These are phyloP conservation scores for Lipomyces yamanashiensis DNA, from an alignment of 805 yeast species.

Conservation along the genomic window DNA sequence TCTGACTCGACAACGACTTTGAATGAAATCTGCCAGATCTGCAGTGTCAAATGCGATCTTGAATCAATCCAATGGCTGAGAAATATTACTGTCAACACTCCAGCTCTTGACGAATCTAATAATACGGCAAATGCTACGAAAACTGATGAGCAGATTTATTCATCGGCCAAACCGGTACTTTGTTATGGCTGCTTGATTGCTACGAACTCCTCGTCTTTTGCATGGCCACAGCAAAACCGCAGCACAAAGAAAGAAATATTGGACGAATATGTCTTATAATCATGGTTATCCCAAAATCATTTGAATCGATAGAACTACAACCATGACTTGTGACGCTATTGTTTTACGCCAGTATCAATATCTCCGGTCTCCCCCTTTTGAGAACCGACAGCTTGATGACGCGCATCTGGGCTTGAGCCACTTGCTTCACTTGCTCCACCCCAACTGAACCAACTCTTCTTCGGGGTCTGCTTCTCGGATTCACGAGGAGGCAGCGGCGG, in stretches of 20 bases:
- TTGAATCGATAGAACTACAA: background rate
- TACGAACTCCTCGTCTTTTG: slow-evolving; percentile 42
- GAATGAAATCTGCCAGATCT: slow-evolving; percentile 56
- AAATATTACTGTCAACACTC: slow-evolving; percentile 65
- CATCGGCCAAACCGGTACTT: slow-evolving; percentile 1
- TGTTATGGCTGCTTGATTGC: slow-evolving; percentile 35
- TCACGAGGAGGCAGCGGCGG: background rate
- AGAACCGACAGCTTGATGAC: too few relatives aligned
- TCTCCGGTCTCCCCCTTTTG: background rate
- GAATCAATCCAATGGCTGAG: slow-evolving; percentile 64
- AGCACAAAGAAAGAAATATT: slow-evolving; percentile 48
- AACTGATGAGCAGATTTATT: background rate
- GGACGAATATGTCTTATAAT: slow-evolving; percentile 51
- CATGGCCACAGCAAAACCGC: slow-evolving; percentile 47
- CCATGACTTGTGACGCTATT: background rate
- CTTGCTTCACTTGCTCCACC: background rate
- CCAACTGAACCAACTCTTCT: slow-evolving; percentile 14
- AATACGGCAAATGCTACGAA: background rate
- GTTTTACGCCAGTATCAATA: background rate
- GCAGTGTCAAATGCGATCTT: slow-evolving; percentile 58
- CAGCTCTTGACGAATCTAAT: slow-evolving; percentile 45
- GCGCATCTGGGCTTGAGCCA: background rate
- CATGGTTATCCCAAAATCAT: background rate
- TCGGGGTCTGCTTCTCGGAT: background rate
- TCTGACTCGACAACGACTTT: slow-evolving; percentile 74